phyloP scores from a whole-genome alignment of 257 asterid genomes.

The Paulownia fortunei region DNA sequence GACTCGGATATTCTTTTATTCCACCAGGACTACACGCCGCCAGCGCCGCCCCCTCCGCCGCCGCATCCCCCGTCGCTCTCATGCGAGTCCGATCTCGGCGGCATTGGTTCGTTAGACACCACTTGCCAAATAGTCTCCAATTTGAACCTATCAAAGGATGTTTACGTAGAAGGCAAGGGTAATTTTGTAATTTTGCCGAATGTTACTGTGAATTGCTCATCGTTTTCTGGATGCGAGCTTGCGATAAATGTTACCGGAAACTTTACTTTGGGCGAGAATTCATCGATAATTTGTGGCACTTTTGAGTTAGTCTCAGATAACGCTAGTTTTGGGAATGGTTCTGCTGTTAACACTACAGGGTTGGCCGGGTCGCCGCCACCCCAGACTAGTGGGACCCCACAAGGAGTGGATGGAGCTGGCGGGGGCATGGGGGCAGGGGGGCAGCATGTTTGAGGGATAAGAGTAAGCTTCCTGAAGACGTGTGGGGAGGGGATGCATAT shows the following conservation, averaged over 20 bases:
- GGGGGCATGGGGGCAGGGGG: slow-evolving; percentile 98
- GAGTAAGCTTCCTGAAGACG: slow-evolving; percentile 83
- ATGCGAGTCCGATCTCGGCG: slow-evolving; percentile 90
- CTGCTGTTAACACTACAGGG: slow-evolving; percentile 81
- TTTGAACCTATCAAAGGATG: slow-evolving; percentile 70
- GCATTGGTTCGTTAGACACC: slow-evolving; percentile 88
- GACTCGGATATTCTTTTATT: slow-evolving; percentile 61
- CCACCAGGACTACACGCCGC: slow-evolving; percentile 97
- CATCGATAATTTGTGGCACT: slow-evolving; percentile 62
- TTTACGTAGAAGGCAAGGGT: slow-evolving; percentile 90
- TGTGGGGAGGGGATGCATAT: slow-evolving; percentile 98
- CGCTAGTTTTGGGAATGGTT: slow-evolving; percentile 66
- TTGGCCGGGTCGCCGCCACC: slow-evolving; percentile 86
- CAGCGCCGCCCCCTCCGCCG: slow-evolving; percentile 99
- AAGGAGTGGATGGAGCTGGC: slow-evolving; percentile 91
- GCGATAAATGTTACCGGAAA: slow-evolving; percentile 74
- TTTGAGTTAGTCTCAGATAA: slow-evolving; percentile 71
- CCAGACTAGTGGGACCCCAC: slow-evolving; percentile 97
- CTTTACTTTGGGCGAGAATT: slow-evolving; percentile 69
- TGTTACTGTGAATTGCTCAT: slow-evolving; percentile 70
- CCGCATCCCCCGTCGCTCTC: slow-evolving; percentile 92
- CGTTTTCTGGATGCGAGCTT: slow-evolving; percentile 76
- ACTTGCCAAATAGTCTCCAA: slow-evolving; percentile 76
- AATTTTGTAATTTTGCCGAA: slow-evolving; percentile 76
- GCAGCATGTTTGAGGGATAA: slow-evolving; percentile 80